Percentiles rank a stretch among this genome's conserved stretches.
These are phyloP conservation scores for Monosporascus sp. DNA, from an alignment of 2,329 filamentous ascomycete species.

Conservation along the genomic window DNA sequence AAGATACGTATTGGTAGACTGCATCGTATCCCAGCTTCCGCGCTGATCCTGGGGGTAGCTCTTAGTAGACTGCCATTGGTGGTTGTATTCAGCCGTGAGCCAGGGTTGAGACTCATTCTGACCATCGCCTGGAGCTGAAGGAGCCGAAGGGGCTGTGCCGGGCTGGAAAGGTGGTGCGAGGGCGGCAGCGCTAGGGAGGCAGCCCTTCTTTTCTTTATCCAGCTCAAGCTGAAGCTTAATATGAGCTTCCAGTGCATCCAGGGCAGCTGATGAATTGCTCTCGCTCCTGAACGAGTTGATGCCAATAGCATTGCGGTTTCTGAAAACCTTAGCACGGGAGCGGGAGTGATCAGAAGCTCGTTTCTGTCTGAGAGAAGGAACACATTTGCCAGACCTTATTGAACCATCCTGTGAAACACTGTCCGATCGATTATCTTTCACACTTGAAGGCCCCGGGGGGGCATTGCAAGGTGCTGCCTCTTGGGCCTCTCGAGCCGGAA, in stretches of 20 bases:
- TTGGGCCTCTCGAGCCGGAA: slow-evolving; percentile 5
- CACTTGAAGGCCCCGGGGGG: slow-evolving; percentile 21
- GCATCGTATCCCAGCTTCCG: slow-evolving; percentile 8
- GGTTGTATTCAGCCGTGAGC: neutral
- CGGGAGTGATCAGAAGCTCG: slow-evolving; percentile 12
- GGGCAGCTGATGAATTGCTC: slow-evolving; percentile 12
- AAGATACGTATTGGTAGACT: slow-evolving; percentile 6
- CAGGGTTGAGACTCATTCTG: slow-evolving; percentile 6
- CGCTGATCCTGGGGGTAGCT: slow-evolving; percentile 6
- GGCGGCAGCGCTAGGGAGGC: slow-evolving; percentile 40
- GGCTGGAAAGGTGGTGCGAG: slow-evolving; percentile 46
- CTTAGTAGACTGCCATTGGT: slow-evolving; percentile 3
- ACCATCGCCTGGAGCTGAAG: neutral
- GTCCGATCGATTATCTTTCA: slow-evolving; percentile 16
- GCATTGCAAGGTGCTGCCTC: slow-evolving; percentile 10
- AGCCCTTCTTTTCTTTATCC: slow-evolving; percentile 6
- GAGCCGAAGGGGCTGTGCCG: slow-evolving; percentile 18
- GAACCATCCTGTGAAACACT: slow-evolving; percentile 16
- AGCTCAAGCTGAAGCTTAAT: slow-evolving; percentile 9
- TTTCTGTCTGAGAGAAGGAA: slow-evolving; percentile 5
- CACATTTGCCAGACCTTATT: slow-evolving; percentile 9
- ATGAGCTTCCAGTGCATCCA: slow-evolving; percentile 17
- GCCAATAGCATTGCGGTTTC: slow-evolving; percentile 13
- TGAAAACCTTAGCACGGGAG: slow-evolving; percentile 5
- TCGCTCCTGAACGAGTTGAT: slow-evolving; percentile 20